These are phyloP conservation scores for Aspergillus pseudoterreus DNA, from an alignment of 2,329 filamentous ascomycete genomes.

Conservation along the genomic window DNA sequence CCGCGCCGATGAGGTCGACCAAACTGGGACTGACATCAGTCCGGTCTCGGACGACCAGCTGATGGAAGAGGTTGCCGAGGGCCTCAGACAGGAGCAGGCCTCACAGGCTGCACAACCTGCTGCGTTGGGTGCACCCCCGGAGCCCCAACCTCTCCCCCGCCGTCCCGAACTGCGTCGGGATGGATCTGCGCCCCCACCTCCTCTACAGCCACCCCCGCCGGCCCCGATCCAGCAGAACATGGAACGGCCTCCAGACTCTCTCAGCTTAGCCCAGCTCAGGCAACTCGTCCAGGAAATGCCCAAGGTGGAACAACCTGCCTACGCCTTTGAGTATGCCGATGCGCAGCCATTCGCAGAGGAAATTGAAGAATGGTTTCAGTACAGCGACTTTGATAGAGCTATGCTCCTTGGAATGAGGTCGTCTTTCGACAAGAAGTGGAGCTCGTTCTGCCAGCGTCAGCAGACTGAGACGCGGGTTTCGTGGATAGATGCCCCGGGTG, in stretches of 20 bases:
- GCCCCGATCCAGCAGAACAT: conserved; percentile 39
- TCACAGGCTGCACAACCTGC: conserved; percentile 14
- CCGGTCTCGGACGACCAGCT: conserved; percentile 43
- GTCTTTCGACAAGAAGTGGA: conserved; percentile 75
- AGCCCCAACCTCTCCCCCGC: conserved; percentile 16
- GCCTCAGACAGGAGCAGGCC: conserved; percentile 33
- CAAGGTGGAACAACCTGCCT: conserved; percentile 64
- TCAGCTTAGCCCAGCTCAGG: conserved; percentile 70
- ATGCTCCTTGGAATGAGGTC: conserved; percentile 71
- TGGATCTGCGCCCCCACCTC: conserved; percentile 38
- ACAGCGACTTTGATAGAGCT: conserved; percentile 79
- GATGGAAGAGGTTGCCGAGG: conserved; percentile 39
- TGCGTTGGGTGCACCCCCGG: conserved; percentile 10
- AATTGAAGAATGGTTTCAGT: conserved; percentile 96
- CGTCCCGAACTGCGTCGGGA: conserved; percentile 38
- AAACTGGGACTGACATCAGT: conserved; percentile 45
- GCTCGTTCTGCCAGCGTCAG: conserved; percentile 45
- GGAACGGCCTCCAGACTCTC: conserved; percentile 57
- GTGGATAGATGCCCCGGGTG: conserved; percentile 65
- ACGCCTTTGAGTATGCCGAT: conserved; percentile 82
- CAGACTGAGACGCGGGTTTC: conserved; percentile 41
- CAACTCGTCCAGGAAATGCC: conserved; percentile 72
- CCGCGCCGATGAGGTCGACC: conserved; percentile 49
- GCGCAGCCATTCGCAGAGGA: conserved; percentile 75
- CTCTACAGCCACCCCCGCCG: conserved; percentile 44